These are phyloP conservation scores for Vigna unguiculata DNA, from an alignment of 306 rosid species.

Conservation along the genomic window DNA sequence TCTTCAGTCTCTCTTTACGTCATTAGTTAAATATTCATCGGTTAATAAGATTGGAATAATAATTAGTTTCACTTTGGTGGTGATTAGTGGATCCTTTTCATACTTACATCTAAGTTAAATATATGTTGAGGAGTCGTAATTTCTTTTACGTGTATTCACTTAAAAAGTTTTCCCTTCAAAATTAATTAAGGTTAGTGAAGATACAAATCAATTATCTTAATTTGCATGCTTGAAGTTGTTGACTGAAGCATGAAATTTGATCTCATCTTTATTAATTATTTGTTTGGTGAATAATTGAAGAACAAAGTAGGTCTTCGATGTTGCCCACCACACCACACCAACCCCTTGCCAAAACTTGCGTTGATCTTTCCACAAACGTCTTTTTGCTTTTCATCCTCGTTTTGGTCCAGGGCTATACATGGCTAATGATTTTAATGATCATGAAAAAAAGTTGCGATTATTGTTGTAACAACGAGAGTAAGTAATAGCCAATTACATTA, in stretches of 20 bases:
- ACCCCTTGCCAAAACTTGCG: constrained; percentile 38
- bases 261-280: constrained; percentile 26
- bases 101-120: not conserved
- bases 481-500: constrained; percentile 10
- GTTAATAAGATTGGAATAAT: constrained; percentile 36
- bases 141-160: too few relatives aligned
- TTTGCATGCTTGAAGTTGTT: constrained; percentile 35
- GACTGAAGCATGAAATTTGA: constrained; percentile 22
- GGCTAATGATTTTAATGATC: not conserved
- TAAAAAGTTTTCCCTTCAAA: not conserved
- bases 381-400: not conserved
- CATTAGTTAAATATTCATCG: not conserved
- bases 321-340: constrained; percentile 29
- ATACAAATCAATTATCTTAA: constrained; percentile 24
- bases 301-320: constrained; percentile 33
- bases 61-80: constrained; percentile 21
- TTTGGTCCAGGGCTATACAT: constrained; percentile 25
- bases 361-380: constrained; percentile 17
- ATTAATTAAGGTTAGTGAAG: constrained; percentile 15
- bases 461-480: not conserved
- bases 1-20: constrained; percentile 14
- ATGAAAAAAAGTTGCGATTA: constrained; percentile 27
- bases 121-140: not conserved
- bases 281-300: constrained; percentile 36
- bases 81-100: constrained; percentile 3